Conservation (phyloP, 2,329 filamentous ascomycete genomes). For the Fusarium incarnatum region DNA sequence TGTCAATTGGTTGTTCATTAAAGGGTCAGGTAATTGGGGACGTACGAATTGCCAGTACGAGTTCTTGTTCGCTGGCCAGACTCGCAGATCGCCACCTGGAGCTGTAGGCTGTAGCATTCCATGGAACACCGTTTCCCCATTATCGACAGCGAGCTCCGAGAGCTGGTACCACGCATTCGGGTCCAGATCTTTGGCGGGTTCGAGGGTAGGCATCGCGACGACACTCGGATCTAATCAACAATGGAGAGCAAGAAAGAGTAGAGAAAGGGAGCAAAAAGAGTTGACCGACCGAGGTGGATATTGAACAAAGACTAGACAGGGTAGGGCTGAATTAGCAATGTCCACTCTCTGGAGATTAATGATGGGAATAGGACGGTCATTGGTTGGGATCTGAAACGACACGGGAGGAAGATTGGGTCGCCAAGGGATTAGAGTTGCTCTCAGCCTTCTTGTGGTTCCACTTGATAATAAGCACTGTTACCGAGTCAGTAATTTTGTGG, state of each 20-base stretch:
- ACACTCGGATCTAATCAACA: too few species aligned
- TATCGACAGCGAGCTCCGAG: conserved; percentile 52
- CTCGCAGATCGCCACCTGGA: conserved; percentile 36
- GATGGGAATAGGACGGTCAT: neutral
- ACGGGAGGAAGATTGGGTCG: neutral
- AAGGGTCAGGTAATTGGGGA: fast-evolving
- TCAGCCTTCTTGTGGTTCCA: neutral
- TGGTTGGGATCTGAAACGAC: neutral
- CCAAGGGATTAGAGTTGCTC: neutral
- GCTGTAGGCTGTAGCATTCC: conserved; percentile 35
- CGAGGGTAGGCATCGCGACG: conserved; percentile 8
- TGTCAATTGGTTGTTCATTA: neutral
- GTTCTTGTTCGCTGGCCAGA: conserved; percentile 24
- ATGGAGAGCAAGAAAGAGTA: neutral
- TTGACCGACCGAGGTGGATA: neutral
- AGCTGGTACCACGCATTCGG: conserved; percentile 53
- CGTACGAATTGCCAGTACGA: conserved; percentile 36
- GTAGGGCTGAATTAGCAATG: conserved; percentile 16
- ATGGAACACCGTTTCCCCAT: conserved; percentile 39
- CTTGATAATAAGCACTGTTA: neutral
- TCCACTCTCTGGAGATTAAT: neutral
- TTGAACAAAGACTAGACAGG: neutral
- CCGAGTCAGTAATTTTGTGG: neutral
- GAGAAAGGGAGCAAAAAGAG: neutral
- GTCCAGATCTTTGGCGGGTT: conserved; percentile 47